Conservation (phyloP, 768 basidiomycete species). For the Gautieria morchelliformis region DNA sequence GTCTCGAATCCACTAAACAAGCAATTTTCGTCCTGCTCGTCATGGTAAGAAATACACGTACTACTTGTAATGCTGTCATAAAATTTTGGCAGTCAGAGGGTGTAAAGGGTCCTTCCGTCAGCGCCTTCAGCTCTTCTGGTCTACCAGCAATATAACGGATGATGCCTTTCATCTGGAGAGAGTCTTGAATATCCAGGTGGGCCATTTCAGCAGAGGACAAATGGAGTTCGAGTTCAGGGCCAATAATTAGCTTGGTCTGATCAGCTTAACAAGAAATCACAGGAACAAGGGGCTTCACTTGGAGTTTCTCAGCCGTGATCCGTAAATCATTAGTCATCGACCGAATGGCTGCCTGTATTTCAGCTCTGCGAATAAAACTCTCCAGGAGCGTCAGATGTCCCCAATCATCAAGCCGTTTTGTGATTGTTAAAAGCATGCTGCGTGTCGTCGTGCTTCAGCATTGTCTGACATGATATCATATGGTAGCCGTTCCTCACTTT, state of each 20-base stretch:
- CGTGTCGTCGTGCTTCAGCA: background rate
- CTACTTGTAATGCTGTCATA: background rate
- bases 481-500: background rate
- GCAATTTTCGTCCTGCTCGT: background rate
- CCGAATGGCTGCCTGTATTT: background rate
- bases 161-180: background rate
- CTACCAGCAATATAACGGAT: background rate
- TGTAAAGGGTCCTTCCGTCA: background rate
- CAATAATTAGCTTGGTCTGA: background rate
- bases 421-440: background rate
- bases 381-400: background rate
- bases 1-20: background rate
- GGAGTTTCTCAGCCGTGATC: background rate
- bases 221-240: background rate
- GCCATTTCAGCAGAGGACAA: background rate
- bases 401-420: background rate
- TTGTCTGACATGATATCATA: background rate
- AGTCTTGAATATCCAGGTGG: constrained; percentile 2
- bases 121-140: background rate
- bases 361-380: background rate
- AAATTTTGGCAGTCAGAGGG: background rate
- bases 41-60: background rate
- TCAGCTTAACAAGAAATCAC: too few species aligned
- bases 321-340: background rate
- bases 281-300: background rate